Evolutionary conservation across 768 basidiomycete genomes (phyloP).

Genomic region (Pleurotus tuoliensis): DNA sequence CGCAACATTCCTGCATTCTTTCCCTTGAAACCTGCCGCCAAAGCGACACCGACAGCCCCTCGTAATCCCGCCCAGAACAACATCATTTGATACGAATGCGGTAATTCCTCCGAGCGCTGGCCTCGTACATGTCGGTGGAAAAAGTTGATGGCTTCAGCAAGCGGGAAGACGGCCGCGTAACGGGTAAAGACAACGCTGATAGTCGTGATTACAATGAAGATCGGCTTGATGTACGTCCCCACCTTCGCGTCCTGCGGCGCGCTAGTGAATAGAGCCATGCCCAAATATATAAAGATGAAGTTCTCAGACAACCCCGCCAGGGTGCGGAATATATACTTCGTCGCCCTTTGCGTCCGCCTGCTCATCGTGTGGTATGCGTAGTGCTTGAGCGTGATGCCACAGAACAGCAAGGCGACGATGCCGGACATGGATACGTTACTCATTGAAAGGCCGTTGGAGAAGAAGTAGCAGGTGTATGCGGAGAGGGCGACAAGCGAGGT

Average conservation of each 20-base stretch:
- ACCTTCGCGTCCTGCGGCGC: conserved; percentile 75
- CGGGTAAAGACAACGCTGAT: conserved; percentile 93
- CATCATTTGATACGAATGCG: conserved; percentile 99
- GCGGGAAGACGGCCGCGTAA: conserved; percentile 93
- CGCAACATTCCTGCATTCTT: conserved; percentile 86
- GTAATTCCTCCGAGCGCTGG: conserved; percentile 84
- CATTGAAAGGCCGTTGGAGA: conserved; percentile 94
- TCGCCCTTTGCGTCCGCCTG: conserved; percentile 85
- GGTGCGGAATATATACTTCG: conserved; percentile 93
- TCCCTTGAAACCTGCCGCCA: conserved; percentile 96
- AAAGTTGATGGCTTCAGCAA: conserved; percentile 93
- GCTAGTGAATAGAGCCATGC: conserved; percentile 92
- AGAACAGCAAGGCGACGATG: conserved; percentile 96
- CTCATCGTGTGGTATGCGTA: conserved; percentile 99
- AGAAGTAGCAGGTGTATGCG: conserved; percentile 97
- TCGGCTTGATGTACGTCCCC: conserved; percentile 85
- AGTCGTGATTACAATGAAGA: conserved; percentile 90
- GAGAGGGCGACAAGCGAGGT: conserved; percentile 93
- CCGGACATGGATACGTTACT: conserved; percentile 45
- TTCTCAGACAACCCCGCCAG: conserved; percentile 96
- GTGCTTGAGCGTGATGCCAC: conserved; percentile 98
- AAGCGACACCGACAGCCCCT: conserved; percentile 95
- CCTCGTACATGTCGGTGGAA: conserved; percentile 82
- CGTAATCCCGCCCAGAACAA: conserved; percentile 97
- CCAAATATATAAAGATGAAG: conserved; percentile 99